Evolutionary conservation across 768 basidiomycete species (phyloP).

Genomic region (Phanerochaete carnosa): DNA sequence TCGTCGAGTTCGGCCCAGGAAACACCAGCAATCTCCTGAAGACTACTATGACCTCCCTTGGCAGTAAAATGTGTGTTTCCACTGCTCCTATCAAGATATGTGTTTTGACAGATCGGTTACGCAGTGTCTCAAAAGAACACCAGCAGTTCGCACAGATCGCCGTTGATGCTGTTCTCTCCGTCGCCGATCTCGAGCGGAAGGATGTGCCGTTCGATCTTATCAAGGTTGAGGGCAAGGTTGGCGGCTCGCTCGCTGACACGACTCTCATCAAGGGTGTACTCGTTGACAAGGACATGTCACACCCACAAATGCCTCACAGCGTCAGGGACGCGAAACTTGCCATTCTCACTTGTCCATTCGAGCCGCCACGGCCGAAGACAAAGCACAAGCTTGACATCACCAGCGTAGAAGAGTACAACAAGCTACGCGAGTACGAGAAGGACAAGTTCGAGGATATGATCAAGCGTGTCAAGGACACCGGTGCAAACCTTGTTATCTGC

Average conservation of each 20-base stretch:
- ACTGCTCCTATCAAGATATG: not conserved
- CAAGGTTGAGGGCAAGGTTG: constrained; percentile 99
- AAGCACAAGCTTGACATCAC: constrained; percentile 99
- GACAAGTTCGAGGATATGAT: constrained; percentile 98
- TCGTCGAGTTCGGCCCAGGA: constrained; percentile 76
- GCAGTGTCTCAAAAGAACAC: constrained; percentile 95
- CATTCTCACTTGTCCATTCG: constrained; percentile 98
- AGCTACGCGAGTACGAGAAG: constrained; percentile 91
- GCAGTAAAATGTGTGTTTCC: constrained; percentile 87
- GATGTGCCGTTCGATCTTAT: constrained; percentile 98
- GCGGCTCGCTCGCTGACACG: constrained; percentile 94
- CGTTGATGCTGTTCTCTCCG: constrained; percentile 92
- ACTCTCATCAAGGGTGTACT: constrained; percentile 95
- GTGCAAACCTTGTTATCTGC: constrained; percentile 97
- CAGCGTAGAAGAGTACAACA: constrained; percentile 94
- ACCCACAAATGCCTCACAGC: constrained; percentile 92
- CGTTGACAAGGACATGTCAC: constrained; percentile 99
- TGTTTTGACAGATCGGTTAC: not conserved
- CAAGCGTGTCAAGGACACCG: constrained; percentile 90
- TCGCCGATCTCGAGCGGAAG: constrained; percentile 91
- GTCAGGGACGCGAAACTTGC: constrained; percentile 90
- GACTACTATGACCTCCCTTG: constrained; percentile 93
- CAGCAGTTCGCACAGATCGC: constrained; percentile 96
- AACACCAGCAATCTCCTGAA: constrained; percentile 89
- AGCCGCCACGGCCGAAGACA: constrained; percentile 98